Evolutionary conservation across 306 rosid genomes (phyloP).

Genomic region (Trifolium repens): DNA sequence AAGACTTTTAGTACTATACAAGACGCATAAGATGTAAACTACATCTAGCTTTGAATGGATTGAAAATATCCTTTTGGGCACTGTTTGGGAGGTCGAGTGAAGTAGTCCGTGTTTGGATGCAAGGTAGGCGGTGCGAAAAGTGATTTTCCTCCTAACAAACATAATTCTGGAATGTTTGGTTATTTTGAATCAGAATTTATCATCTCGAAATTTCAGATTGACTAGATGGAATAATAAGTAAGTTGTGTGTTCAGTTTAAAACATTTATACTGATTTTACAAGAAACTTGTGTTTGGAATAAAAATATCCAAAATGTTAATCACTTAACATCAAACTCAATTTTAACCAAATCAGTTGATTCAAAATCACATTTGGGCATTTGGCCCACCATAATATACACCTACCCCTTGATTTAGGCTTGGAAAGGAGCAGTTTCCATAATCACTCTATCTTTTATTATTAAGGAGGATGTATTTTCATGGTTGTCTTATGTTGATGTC

Average conservation of each 20-base stretch:
- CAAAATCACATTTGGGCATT: neutral
- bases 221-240: neutral
- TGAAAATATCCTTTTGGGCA: conserved; percentile 1
- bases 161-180: neutral
- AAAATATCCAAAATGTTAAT: neutral
- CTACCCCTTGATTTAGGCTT: neutral
- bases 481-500: neutral
- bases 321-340: conserved; percentile 7
- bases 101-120: neutral
- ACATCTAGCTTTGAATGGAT: conserved; percentile 2
- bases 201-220: neutral
- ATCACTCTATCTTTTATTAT: neutral
- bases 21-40: conserved; percentile 11
- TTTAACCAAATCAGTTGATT: neutral
- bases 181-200: neutral
- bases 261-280: neutral
- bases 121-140: neutral
- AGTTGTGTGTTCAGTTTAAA: neutral
- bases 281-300: neutral
- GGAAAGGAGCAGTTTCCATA: neutral
- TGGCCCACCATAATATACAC: neutral
- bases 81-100: neutral
- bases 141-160: conserved; percentile 8
- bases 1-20: conserved; percentile 38
- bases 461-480: neutral